phyloP scores from a whole-genome alignment of 1,284 basidiomycete genomes.

The Sanghuangporus weigelae region DNA sequence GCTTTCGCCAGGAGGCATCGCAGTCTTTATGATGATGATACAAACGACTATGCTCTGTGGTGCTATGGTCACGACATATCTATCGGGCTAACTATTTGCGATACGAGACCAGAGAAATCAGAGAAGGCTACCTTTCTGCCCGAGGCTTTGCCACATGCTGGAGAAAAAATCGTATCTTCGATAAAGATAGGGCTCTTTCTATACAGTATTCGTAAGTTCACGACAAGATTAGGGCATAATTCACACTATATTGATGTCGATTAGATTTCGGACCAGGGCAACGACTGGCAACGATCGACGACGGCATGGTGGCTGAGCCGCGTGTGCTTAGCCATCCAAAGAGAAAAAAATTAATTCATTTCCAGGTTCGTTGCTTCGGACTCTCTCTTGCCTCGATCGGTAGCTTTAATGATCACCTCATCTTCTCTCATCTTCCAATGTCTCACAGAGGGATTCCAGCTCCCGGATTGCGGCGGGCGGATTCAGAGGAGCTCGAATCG shows the following conservation, averaged over 20 bases:
- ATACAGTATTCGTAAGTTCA: background rate
- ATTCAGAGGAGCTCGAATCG: constrained; percentile 3
- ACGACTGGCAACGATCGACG: background rate
- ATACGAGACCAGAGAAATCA: no score
- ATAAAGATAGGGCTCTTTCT: background rate
- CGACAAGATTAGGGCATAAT: background rate
- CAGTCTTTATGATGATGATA: background rate
- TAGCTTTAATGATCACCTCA: background rate
- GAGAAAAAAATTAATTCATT: background rate
- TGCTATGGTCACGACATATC: background rate
- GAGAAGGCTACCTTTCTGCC: no score
- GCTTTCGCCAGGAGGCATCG: background rate
- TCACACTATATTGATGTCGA: background rate
- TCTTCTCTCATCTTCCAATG: constrained; percentile 4
- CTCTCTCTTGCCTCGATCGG: background rate
- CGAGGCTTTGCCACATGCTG: no score
- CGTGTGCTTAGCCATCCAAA: background rate
- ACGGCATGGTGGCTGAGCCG: background rate
- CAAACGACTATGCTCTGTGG: background rate
- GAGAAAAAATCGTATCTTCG: no score
- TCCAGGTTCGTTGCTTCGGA: background rate
- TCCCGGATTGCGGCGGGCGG: constrained; percentile 7
- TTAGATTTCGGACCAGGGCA: background rate
- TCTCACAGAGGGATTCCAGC: constrained; percentile 1
- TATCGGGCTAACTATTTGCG: no score